Base-by-base conservation (phyloP, 192 early-diverging fungal genomes). In the Spinellus fusiger region DNA sequence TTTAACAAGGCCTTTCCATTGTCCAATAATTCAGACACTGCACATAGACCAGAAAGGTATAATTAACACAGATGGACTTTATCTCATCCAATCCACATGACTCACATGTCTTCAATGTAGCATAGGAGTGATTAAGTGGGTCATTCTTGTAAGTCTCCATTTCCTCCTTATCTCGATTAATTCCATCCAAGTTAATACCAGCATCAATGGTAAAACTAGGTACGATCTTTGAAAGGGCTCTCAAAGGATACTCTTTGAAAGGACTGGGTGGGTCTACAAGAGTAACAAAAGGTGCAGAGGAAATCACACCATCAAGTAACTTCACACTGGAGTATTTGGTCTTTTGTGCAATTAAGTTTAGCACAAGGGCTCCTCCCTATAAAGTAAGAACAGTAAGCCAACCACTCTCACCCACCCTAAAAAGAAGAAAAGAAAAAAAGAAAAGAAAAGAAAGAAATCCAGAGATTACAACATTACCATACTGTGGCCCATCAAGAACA, bases 401-500 rank as follows among this genome's bases (percentile, higher is more conserved):
- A 38, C 5, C 25, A 27, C 13, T 38, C 16, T 23, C 28, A 20
- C 22, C 2, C n/a, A 27, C 48, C 59, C 16, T 74, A 70, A 44
- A n/a, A n/a, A n/a, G n/a, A n/a, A n/a, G n/a, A n/a, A n/a, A n/a
- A n/a, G n/a, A n/a, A n/a, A n/a, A n/a, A n/a, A n/a, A n/a, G n/a
- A n/a, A n/a, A n/a, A n/a, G n/a, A n/a, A n/a, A n/a, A n/a, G n/a
- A n/a, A n/a, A n/a, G n/a, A n/a, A n/a, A n/a, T n/a, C n/a, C n/a
- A n/a, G n/a, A n/a, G n/a, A n/a, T n/a, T n/a, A n/a, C n/a, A n/a
- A n/a, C 37, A 50, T 55, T 55, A 55, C 76, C 72, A 80, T 78
- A 32, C 74, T 77, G 55, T 82, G 81, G 31, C 83, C 80, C 65
- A 83, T 70, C 18, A 85, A 55, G 54, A 81, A 74, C 54, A 79